A percentile compares a stretch with the other conserved stretches of the same genome.
phyloP scores from a whole-genome alignment of 352 stramenopile species.

The Pythium rhizo-oryzae region DNA sequence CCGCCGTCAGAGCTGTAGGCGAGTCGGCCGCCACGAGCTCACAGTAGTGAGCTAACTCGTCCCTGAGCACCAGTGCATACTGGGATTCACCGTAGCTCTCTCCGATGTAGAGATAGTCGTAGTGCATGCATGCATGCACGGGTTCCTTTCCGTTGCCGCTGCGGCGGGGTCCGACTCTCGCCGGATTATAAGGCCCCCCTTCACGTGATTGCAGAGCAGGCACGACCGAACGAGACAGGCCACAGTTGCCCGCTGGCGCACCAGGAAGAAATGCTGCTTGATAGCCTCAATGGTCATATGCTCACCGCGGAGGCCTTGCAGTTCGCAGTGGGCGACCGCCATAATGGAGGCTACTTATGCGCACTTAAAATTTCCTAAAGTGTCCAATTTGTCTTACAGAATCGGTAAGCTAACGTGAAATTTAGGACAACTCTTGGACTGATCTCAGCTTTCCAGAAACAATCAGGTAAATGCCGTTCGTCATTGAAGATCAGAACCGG shows the following conservation, averaged over 20 bases:
- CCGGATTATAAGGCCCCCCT: neutral
- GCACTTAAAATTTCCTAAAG: too few species aligned
- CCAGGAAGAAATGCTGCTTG: slow-evolving; percentile 10
- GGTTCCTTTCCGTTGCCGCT: slow-evolving; percentile 28
- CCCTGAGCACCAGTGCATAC: slow-evolving; percentile 33
- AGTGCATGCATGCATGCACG: slow-evolving; percentile 25
- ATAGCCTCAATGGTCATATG: slow-evolving; percentile 16
- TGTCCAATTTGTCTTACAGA: too few species aligned
- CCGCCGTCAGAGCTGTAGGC: slow-evolving; percentile 2
- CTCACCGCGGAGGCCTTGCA: slow-evolving; percentile 23
- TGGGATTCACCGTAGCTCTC: slow-evolving; percentile 21
- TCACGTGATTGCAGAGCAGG: slow-evolving; percentile 14
- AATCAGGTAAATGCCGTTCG: too few species aligned
- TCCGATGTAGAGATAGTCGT: slow-evolving; percentile 25
- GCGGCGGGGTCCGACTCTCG: neutral
- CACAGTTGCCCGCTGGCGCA: slow-evolving; percentile 19
- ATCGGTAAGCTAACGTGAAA: too few species aligned
- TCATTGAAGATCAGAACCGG: too few species aligned
- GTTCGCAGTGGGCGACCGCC: slow-evolving; percentile 25
- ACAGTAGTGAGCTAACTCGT: slow-evolving; percentile 33
- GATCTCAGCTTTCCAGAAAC: too few species aligned
- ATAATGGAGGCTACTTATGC: too few species aligned
- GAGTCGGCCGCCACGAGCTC: slow-evolving; percentile 18
- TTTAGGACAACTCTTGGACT: too few species aligned
- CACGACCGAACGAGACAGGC: neutral